phyloP scores from a whole-genome alignment of 139 green algal genomes.

The Micractinium sp. region DNA sequence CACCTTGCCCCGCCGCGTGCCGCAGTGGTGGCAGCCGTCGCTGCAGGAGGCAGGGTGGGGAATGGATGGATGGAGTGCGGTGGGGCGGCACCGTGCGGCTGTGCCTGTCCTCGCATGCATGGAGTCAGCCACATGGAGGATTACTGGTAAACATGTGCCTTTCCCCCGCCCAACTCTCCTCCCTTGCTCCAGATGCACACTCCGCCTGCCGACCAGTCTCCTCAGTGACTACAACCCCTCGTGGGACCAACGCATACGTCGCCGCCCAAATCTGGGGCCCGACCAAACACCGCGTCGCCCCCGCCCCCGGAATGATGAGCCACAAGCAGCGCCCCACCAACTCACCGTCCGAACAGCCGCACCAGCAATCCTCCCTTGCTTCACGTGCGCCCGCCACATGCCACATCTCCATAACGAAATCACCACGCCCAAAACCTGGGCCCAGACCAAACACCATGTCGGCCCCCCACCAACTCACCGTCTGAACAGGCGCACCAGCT shows the following conservation, averaged over 20 bases:
- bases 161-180: not conserved
- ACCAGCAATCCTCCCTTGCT: too few relatives aligned
- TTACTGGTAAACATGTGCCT: not conserved
- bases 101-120: not conserved
- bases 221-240: too few relatives aligned
- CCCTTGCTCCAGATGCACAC: not conserved
- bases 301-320: too few relatives aligned
- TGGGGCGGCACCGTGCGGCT: not conserved
- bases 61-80: not conserved
- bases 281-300: too few relatives aligned
- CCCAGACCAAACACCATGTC: too few relatives aligned
- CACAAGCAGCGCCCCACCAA: too few relatives aligned
- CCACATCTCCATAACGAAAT: not conserved
- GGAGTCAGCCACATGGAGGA: not conserved
- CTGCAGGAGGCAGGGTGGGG: constrained; percentile 1
- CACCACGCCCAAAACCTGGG: too few relatives aligned
- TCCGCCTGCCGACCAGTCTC: too few relatives aligned
- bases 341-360: too few relatives aligned
- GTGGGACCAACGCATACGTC: too few relatives aligned
- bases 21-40: constrained; percentile 87
- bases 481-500: constrained; percentile 60
- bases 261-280: too few relatives aligned
- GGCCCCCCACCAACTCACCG: constrained; percentile 23
- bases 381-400: not conserved
- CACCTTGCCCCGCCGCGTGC: constrained; percentile 44